Base-by-base conservation (phyloP, 768 basidiomycete genomes). In the Rhodotorula babjevae region DNA sequence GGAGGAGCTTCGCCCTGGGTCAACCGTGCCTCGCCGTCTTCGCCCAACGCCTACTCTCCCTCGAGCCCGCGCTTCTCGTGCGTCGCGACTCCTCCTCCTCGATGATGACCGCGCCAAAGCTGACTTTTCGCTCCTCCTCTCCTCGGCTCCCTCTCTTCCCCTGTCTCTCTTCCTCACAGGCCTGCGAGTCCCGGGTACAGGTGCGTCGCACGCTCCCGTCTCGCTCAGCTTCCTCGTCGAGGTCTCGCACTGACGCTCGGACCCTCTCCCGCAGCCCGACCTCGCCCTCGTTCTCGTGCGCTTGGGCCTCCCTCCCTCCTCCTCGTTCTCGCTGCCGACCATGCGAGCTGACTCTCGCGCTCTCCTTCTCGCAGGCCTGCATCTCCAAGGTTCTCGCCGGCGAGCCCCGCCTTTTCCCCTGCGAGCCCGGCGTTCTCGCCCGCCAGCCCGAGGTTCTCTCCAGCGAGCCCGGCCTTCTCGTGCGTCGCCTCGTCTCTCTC, bases 261-360 rank as follows among this genome's bases (percentile, higher is more conserved):
- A 49, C 57, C 90, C 88, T 72, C 9, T 1, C 49, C 9, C 27
- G 50, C 50, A 52, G 50, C 6, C 93, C 92, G 1, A 92, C 92
- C 19, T 93, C 91, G 6, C 93, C 92, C 23, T 47, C 44, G 16
- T 63, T 44, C 61, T 75, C 76, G 36, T 73, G 92, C 33, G 88
- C 91, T n/a, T 92, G 36, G 9, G 5, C 91, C n/a, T 78, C 79
- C 31, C 75, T 69, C 18, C 78, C 75, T 67, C 77, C 78, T n/a
- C 79, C 78, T 23, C 23, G 76, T 78, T 5, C 63, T 59, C 27
- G 73, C 73, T 4, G 33, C 31, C 18, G 52, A 59, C 49, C 65
- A 55, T 21, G 61, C 92, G 9, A 36, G 36, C 36, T 36, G 4
- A 71, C 59, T 50, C 23, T 23, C 25, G 50, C 46, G 12, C 27